Conservation (phyloP, 129 eudicot genomes). For the Artemisia annua region DNA sequence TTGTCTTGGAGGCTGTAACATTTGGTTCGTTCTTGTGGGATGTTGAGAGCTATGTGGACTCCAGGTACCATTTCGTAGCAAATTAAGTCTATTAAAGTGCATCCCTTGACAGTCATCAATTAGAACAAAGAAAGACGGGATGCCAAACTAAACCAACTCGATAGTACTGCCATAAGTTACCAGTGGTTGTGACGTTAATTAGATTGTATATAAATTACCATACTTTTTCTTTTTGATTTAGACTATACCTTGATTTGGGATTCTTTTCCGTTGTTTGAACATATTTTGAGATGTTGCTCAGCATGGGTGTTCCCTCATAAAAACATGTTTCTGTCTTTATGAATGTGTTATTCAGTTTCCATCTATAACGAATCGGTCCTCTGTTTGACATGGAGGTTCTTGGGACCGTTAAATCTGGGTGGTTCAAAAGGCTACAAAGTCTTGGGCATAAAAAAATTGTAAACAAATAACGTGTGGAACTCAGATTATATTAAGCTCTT, state of each 20-base stretch:
- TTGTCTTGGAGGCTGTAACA: conserved; percentile 92
- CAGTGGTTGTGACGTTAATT: conserved; percentile 23
- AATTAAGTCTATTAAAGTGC: conserved; percentile 32
- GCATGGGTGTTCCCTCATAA: too few relatives aligned
- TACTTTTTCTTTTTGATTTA: conserved; percentile 3
- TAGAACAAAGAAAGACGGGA: conserved; percentile 4
- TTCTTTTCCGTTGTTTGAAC: conserved; percentile 9
- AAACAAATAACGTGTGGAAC: too few relatives aligned
- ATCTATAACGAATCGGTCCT: background rate
- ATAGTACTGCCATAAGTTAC: conserved; percentile 18
- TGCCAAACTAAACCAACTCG: conserved; percentile 7
- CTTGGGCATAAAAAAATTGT: too few relatives aligned
- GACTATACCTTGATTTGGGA: conserved; percentile 14
- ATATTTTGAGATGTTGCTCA: background rate
- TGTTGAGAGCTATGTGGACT: conserved; percentile 86
- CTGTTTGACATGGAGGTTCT: conserved; percentile 1
- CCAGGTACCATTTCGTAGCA: conserved; percentile 73
- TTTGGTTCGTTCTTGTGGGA: conserved; percentile 99
- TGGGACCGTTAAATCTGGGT: background rate
- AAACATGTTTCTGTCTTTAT: background rate
- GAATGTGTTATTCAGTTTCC: background rate
- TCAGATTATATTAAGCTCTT: too few relatives aligned
- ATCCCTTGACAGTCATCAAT: conserved; percentile 12
- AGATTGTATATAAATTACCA: conserved; percentile 40
- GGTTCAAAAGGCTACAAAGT: background rate